phyloP scores from a whole-genome alignment of 257 asterid species.

The Solanum dulcamara region DNA sequence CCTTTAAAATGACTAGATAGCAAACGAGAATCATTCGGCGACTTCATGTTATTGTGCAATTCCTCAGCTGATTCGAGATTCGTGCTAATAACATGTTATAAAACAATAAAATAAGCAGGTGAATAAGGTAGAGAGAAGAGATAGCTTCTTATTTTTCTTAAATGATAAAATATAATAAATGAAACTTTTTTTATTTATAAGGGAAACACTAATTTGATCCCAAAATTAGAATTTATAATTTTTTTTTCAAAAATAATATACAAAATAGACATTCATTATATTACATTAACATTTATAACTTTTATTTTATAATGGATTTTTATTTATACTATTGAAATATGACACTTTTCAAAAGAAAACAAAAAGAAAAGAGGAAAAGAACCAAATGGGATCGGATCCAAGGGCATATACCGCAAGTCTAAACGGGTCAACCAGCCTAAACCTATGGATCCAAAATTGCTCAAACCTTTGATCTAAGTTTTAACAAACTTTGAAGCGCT shows the following conservation, averaged over 20 bases:
- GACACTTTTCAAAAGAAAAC: background rate
- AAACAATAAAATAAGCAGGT: background rate
- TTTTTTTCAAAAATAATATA: too few species aligned
- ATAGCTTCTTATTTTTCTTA: background rate
- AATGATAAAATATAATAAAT: background rate
- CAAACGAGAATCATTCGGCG: background rate
- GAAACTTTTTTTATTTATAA: background rate
- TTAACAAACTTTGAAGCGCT: background rate
- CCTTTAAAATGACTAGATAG: background rate
- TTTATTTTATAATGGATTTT: too few species aligned
- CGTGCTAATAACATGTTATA: background rate
- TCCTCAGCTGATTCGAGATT: fast-evolving
- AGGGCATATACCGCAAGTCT: background rate
- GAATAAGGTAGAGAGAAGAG: background rate
- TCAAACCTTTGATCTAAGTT: background rate
- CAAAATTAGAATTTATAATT: background rate
- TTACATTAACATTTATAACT: background rate
- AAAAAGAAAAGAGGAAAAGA: background rate
- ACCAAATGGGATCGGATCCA: background rate
- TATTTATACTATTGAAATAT: background rate
- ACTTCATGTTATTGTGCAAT: background rate
- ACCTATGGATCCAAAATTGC: background rate
- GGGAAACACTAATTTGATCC: background rate
- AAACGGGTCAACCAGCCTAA: constrained; percentile 2
- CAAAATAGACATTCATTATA: background rate